Conservation (phyloP, 352 stramenopile genomes). For the Phytophthora fragariae region DNA sequence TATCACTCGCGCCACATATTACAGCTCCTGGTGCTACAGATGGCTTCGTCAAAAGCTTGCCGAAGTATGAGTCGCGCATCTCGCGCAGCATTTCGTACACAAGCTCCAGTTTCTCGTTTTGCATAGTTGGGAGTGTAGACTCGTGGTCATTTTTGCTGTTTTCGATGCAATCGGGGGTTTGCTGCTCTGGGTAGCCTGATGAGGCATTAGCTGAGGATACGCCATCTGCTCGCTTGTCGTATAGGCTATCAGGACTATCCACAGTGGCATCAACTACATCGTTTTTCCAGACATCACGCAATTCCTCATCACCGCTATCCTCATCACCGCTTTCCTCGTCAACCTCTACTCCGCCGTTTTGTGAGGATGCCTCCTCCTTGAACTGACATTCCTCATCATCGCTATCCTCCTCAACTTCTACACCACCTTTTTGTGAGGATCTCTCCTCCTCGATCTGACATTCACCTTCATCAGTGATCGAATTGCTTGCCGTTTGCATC, state of each 20-base stretch:
- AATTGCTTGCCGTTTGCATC: conserved; percentile 3
- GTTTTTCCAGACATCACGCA: not conserved
- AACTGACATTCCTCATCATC: not conserved
- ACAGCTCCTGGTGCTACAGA: not conserved
- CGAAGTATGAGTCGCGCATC: conserved; percentile 14
- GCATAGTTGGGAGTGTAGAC: not conserved
- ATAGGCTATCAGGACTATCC: not conserved
- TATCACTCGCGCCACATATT: not conserved
- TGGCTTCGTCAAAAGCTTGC: not conserved
- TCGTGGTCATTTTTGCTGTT: not conserved
- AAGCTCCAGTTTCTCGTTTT: conserved; percentile 28
- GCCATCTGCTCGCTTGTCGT: not conserved
- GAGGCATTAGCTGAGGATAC: not conserved
- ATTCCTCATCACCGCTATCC: not conserved
- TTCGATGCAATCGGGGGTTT: not conserved
- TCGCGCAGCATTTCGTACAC: conserved; percentile 40
- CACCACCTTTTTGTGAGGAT: not conserved
- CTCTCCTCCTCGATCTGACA: not conserved
- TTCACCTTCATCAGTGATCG: not conserved
- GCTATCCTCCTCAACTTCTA: not conserved
- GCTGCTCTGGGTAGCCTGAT: not conserved
- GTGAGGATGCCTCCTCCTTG: not conserved
- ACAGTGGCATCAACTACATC: not conserved
- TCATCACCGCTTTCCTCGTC: not conserved
- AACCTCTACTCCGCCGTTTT: not conserved